Evolutionary conservation across 2,329 filamentous ascomycete genomes (phyloP), one percentile per base, ranked within the genome.

Genomic region (Nemania bipapillata): DNA sequence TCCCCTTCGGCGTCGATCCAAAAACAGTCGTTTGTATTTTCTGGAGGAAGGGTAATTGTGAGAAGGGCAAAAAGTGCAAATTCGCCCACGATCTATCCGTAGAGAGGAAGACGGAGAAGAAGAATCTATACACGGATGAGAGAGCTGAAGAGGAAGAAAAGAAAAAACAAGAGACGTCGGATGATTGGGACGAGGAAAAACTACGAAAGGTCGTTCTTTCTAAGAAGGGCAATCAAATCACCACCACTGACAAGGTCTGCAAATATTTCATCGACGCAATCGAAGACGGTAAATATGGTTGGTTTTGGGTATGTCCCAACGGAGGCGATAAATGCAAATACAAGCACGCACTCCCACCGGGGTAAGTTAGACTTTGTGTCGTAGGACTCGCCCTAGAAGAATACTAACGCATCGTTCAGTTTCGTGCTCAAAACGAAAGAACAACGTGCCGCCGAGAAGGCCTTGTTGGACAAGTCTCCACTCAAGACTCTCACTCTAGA

Each of bases 251-350:
- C 79, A 99, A 98, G 83, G 96, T 99, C 74, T 99, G 96, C 92
- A 99, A 98, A 83, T 97, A 85, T 85, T 99, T 99, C 80, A 96
- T 98, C 79, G 91, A 94, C 74, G 96, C 96, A 28, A 96, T 99
- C 71, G 96, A 99, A 83, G 96, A 99, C 79, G 92, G 94, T 77
- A 99, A 98, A 82, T 99, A 99, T 77, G 96, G 96, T 71, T 99
- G 96, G 96, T 98, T 99, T 83, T 99, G 96, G 96, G 86, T 90
- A 68, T 99, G 96, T 87, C 96, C 96, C 54, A 98, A 98, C 78
- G 94, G 94, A 73, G 95, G 92, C 72, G 92, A 99, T 79, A 93
- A 97, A 82, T 99, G 96, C 91, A 98, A 96, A 91, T 99, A 99
- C 80, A 94, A 92, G 83, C 96, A 99, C 81, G 94, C 92, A 77